Conservation (phyloP, 768 basidiomycete genomes). For the Fistulinella prunicolor region DNA sequence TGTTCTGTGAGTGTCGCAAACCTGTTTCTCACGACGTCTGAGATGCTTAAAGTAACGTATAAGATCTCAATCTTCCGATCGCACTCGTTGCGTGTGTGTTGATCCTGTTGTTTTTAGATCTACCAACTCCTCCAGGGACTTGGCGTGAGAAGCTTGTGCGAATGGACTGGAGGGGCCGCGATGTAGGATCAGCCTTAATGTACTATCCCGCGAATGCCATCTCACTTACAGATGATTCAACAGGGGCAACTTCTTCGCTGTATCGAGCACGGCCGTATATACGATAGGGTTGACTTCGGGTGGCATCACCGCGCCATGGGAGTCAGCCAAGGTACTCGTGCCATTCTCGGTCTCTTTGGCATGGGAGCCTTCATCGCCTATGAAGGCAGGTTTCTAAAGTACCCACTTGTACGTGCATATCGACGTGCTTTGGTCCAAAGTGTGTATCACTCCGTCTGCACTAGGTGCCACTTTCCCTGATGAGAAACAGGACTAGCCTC, state of each 20-base stretch:
- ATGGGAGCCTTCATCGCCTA: slow-evolving; percentile 39
- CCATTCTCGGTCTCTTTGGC: slow-evolving; percentile 44
- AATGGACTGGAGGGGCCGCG: slow-evolving; percentile 47
- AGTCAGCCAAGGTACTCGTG: slow-evolving; percentile 36
- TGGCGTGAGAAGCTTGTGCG: slow-evolving; percentile 35
- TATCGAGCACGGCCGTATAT: slow-evolving; percentile 32
- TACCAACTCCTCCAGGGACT: slow-evolving; percentile 34
- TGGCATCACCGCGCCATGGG: slow-evolving; percentile 45
- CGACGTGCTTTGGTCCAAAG: neutral
- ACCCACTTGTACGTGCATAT: slow-evolving; percentile 30
- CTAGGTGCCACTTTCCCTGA: slow-evolving; percentile 11
- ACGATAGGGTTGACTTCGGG: slow-evolving; percentile 49
- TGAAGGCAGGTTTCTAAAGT: slow-evolving; percentile 32
- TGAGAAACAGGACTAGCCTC: slow-evolving; percentile 30
- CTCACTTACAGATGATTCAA: neutral
- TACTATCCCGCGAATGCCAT: neutral
- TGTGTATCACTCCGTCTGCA: neutral
- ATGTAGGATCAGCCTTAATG: slow-evolving; percentile 28
- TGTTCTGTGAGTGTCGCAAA: slow-evolving; percentile 34
- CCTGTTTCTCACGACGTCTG: neutral
- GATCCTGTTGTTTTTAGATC: slow-evolving; percentile 30
- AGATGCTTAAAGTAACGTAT: neutral
- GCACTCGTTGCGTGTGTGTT: slow-evolving; percentile 27
- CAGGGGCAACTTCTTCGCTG: slow-evolving; percentile 43
- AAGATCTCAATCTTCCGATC: slow-evolving; percentile 43